Base-by-base conservation (phyloP, 352 stramenopile species). In the Stramenopiles sp. region DNA sequence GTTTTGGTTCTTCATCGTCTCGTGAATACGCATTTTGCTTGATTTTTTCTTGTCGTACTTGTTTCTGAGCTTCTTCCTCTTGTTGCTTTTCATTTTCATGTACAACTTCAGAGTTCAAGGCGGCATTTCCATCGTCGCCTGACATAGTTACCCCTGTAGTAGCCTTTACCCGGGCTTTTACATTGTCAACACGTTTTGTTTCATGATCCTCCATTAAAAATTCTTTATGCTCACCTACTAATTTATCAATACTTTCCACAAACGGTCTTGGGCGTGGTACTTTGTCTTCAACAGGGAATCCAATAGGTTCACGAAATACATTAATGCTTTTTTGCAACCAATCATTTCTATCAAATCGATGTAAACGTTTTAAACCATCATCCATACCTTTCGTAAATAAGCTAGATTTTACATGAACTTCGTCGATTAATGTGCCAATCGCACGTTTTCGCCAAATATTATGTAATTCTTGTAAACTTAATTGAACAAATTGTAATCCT, bases 401-500 rank as follows among this genome's bases (percentile, higher is more conserved):
- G 63, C 83, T 82, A 30, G 81, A 78, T 0, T 79, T 78, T 79
- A 94, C 90, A 80, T 92, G 87, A 69, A 90, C 83, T 63, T 74
- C 63, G 27, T 65, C 79, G 65, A 92, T 88, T 33, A 99, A 86
- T 23, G 92, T 91, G 31, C 90, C 84, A 78, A 98, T 90, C 6
- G 94, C 90, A 73, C 91, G 85, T 78, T 98, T 99, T 29, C 96
- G 90, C 86, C 95, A 98, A 32, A 97, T 97, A 82, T 99, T 99
- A 81, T 93, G 94, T 80, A 99, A 90, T 80, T 99, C 94, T 82
- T 95, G 90, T 63, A 95, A 80, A 73, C 93, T 98, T 13, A 99
- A 86, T 84, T 98, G 92, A n/a, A 97, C 90, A 63, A 98, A 95
- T 83, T 99, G 96, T 88, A 99, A 97, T 79, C 97, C 97, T 82